These are phyloP conservation scores for Parietaria judaica DNA, from an alignment of 306 rosid genomes.

Conservation along the genomic window DNA sequence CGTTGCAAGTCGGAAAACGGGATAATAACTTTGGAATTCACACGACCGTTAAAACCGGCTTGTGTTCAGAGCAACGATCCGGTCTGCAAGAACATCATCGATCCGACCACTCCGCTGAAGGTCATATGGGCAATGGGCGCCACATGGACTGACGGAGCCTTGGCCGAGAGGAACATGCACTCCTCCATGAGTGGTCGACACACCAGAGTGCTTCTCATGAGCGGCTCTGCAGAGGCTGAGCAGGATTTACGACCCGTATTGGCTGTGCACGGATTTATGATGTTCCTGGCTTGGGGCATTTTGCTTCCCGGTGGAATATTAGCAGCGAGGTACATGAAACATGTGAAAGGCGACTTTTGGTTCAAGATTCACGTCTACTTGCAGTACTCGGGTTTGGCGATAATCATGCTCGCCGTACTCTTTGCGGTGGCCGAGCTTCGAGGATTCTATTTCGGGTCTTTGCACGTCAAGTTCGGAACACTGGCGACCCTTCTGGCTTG, in stretches of 20 bases:
- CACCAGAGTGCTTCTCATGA: conserved; percentile 54
- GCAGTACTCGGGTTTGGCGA: conserved; percentile 83
- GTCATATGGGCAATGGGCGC: conserved; percentile 96
- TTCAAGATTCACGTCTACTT: conserved; percentile 79
- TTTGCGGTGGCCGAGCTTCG: conserved; percentile 91
- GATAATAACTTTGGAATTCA: conserved; percentile 74
- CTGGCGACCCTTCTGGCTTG: conserved; percentile 59
- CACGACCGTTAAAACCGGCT: conserved; percentile 71
- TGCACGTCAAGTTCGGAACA: conserved; percentile 73
- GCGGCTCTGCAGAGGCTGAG: conserved; percentile 92
- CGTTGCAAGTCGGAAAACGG: conserved; percentile 80
- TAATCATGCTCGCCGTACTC: conserved; percentile 70
- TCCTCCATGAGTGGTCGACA: conserved; percentile 67
- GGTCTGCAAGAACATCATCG: conserved; percentile 74
- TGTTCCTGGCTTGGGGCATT: conserved; percentile 94
- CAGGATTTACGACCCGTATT: conserved; percentile 84
- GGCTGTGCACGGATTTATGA: conserved; percentile 93
- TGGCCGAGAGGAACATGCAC: conserved; percentile 77
- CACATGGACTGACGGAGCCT: conserved; percentile 48
- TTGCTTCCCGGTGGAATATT: conserved; percentile 82
- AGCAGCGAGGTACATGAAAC: conserved; percentile 83
- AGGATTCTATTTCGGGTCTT: conserved; percentile 61
- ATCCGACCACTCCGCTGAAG: conserved; percentile 75
- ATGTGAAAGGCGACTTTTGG: conserved; percentile 91
- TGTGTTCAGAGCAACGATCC: conserved; percentile 39